Base-by-base conservation (phyloP, 768 basidiomycete genomes). In the Sporobolomyces pararoseus region DNA sequence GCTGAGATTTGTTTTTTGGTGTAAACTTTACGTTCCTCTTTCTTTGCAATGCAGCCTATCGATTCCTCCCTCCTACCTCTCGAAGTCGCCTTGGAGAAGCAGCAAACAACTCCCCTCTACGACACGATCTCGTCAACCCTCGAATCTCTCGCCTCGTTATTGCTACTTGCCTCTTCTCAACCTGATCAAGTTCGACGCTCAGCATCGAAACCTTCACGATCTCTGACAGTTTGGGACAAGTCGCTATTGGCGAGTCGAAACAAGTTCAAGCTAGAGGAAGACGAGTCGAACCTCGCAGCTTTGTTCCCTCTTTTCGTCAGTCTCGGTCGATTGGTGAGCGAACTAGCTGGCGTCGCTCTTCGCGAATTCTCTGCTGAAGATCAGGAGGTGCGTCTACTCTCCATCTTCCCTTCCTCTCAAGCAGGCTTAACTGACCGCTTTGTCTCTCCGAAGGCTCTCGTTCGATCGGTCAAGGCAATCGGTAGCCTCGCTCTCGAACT, bases 401-500 rank as follows among this genome's bases (percentile, higher is more conserved):
- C 7, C 14, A 10, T 2, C 47, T 35, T 13, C 32, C 3, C 7
- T 23, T 27, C 6, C 10, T 27, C 60, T 27, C 19, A 29, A 32
- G n/a, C n/a, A n/a, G n/a, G 7, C 37, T 44, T 12, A 5, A 27
- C 64, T 57, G 31, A 65, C 63, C 5, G 17, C 21, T n/a, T 23
- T 19, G 27, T 5, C n/a, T 25, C 10, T 25, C 34, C 7, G 13
- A 52, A 71, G 67, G 64, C 55, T 0, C 55, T 73, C 37, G 44
- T 21, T 31, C 54, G 35, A 7, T 31, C 49, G n/a, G 49, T 62
- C 61, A 71, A 81, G 80, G 68, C 77, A 53, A 77, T 81, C 49
- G 77, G 82, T 31, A 67, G 77, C 47, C 78, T 81, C 27, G 78
- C 81, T 9, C 65, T 77, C 32, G 79, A 83, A 68, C 81, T 90